Base-by-base conservation (phyloP, 2,329 filamentous ascomycete species). In the Aspergillus clavatus region DNA sequence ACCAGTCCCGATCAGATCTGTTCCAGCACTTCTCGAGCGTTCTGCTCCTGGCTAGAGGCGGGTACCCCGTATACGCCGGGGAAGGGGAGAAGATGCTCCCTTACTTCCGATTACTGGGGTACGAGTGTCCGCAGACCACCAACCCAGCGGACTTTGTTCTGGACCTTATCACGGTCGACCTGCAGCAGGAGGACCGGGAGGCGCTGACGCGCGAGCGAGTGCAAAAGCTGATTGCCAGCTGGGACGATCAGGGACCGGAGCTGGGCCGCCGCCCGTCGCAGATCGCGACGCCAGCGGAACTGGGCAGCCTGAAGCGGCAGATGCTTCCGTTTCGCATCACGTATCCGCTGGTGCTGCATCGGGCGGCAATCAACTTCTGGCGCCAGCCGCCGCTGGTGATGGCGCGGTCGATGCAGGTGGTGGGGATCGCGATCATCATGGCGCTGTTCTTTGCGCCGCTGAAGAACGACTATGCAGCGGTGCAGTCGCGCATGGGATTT, bases 131-230 rank as follows among this genome's bases (percentile, higher is more conserved):
- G 0, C 71, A 73, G 11, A 80, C 84, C 46, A 86, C 83, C 1
- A 90, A 89, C 51, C 86, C 86, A 1, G 85, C 86, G 0, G 86
- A 90, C 60, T 89, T 87, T 61, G 84, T 83, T 0, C 73, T 89
- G 6, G 86, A 90, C 55, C 73, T 89, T 40, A 86, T 90, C 41
- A 89, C 85, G 0, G 78, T 89, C 19, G 84, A 89, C 55, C 70
- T 89, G 0, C 86, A 88, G 49, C 77, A 84, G 31, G 80, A 78
- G 24, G 68, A 74, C 1, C 72, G 77, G 16, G 86, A 89, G 60
- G 73, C 72, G 1, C 74, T 79, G 35, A 87, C 79, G 41, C 75
- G 84, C 8, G 73, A 76, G 24, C 80, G 80, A 41, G 85, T 89
- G 0, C 72, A 74, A 31, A 70, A 63, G 3, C 69, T 89, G 2